These are phyloP conservation scores for Fusarium veterinarium DNA, from an alignment of 2,329 filamentous ascomycete genomes.

Conservation along the genomic window DNA sequence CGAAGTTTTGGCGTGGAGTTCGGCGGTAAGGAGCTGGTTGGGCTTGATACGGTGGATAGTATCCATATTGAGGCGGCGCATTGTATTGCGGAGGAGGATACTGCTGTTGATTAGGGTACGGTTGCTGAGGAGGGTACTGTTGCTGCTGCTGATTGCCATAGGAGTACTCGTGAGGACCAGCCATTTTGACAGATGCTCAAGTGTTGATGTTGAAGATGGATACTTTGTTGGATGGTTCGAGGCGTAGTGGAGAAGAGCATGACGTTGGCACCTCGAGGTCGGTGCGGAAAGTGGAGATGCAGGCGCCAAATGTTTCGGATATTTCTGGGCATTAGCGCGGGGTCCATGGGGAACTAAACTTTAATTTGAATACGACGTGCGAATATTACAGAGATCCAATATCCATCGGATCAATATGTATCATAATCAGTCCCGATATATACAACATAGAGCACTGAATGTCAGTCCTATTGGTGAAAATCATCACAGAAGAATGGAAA, in stretches of 20 bases:
- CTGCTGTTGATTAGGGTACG: conserved; percentile 3
- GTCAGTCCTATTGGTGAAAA: rapidly evolving
- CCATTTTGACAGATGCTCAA: conserved; percentile 3
- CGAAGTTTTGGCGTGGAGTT: conserved; percentile 14
- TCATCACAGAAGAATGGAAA: not conserved
- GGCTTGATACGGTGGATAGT: conserved; percentile 16
- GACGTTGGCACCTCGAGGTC: not conserved
- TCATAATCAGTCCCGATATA: not conserved
- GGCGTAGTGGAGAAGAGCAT: not conserved
- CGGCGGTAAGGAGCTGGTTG: conserved; percentile 2
- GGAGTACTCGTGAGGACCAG: conserved; percentile 15
- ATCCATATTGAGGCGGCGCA: conserved; percentile 20
- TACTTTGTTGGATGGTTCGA: not conserved
- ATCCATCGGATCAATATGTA: not conserved
- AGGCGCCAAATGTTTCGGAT: not conserved
- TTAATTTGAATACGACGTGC: conserved; percentile 20
- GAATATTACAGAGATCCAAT: conserved; percentile 1
- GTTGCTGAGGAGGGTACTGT: conserved; percentile 1
- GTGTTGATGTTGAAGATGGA: not conserved
- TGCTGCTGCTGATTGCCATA: conserved; percentile 18
- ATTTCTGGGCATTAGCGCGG: not conserved
- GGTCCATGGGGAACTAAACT: conserved; percentile 6
- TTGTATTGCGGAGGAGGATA: conserved; percentile 11
- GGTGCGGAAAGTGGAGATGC: conserved; percentile 2
- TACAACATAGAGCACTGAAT: not conserved